Percentiles rank a stretch among this genome's conserved stretches.
Evolutionary conservation across 2,329 filamentous ascomycete genomes (phyloP).

Genomic region (Cladosporium cucumerinum): DNA sequence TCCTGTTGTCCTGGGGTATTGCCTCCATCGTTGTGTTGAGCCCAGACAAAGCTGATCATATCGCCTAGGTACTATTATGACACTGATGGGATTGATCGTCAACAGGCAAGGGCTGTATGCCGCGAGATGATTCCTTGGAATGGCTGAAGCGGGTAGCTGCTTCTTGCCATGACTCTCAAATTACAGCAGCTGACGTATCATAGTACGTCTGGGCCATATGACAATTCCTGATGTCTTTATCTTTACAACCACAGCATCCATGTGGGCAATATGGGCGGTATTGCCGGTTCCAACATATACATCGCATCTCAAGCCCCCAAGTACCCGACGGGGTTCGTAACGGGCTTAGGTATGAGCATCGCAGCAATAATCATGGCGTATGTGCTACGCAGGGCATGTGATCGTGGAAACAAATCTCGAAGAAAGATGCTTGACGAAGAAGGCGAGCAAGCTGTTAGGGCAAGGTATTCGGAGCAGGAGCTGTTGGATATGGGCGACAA

Average conservation of each 20-base stretch:
- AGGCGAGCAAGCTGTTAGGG: conserved; percentile 34
- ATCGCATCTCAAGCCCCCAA: conserved; percentile 48
- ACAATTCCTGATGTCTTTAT: not conserved
- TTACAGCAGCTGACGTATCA: not conserved
- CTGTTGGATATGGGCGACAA: conserved; percentile 38
- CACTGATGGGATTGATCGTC: conserved; percentile 22
- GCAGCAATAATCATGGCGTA: conserved; percentile 27
- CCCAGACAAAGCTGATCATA: not conserved
- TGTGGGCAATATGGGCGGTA: conserved; percentile 47
- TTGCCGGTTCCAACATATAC: conserved; percentile 71
- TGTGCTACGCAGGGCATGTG: conserved; percentile 22
- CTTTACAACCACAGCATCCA: not conserved
- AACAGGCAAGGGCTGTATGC: conserved; percentile 20
- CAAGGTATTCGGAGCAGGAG: conserved; percentile 35
- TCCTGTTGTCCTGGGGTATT: conserved; percentile 25
- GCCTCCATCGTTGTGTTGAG: not conserved
- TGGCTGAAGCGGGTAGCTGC: conserved; percentile 21
- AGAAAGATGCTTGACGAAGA: conserved; percentile 38
- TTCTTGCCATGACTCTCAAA: not conserved
- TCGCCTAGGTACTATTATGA: not conserved
- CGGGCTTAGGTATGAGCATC: conserved; percentile 19
- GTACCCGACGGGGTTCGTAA: conserved; percentile 49
- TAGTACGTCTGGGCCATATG: not conserved
- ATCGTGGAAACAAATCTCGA: conserved; percentile 51
- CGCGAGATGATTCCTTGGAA: conserved; percentile 18